Base-by-base conservation (phyloP, 2,329 filamentous ascomycete genomes). In the Blastomyces parvus region DNA sequence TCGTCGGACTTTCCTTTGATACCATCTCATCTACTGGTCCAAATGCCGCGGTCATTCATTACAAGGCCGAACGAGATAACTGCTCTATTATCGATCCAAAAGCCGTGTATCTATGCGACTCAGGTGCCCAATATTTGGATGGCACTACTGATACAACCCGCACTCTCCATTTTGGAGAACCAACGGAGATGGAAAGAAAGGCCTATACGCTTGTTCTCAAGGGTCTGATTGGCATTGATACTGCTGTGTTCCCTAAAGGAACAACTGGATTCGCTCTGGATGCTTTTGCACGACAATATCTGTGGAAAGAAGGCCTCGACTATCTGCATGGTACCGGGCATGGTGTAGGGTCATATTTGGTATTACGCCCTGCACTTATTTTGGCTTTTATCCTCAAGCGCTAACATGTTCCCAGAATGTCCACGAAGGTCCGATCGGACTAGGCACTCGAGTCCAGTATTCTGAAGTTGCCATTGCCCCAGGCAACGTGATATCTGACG, bases 251-350 rank as follows among this genome's bases (percentile, higher is more conserved):
- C 72, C 94, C 94, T 2, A 97, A 96, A 76, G 92, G 93, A 36
- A 97, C 93, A 0, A 96, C 88, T 14, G 94, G 94, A 1, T 97
- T 92, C 76, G 91, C 93, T 5, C 82, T 99, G 42, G 94, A 99
- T 75, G 84, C 85, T 7, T 80, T 97, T 61, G 94, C 94, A 17
- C 87, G 94, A 63, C 94, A 99, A 71, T 89, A 90, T 71, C 82
- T 99, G 64, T 99, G 94, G 94, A 88, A 90, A 72, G 83, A 93
- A 71, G 94, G 94, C 0, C 81, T 99, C 14, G 94, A 99, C 74
- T 99, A 97, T 76, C 86, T 94, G 46, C 94, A 99, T 74, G 94
- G 94, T 63, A 99, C 94, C 4, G 94, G 94, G 11, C 94, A 99
- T 73, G 94, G 94, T 53, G 89, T 99, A 44, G 94, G 94, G 36